phyloP scores from a whole-genome alignment of 208 protist genomes.

The Crithidia fasciculata region DNA sequence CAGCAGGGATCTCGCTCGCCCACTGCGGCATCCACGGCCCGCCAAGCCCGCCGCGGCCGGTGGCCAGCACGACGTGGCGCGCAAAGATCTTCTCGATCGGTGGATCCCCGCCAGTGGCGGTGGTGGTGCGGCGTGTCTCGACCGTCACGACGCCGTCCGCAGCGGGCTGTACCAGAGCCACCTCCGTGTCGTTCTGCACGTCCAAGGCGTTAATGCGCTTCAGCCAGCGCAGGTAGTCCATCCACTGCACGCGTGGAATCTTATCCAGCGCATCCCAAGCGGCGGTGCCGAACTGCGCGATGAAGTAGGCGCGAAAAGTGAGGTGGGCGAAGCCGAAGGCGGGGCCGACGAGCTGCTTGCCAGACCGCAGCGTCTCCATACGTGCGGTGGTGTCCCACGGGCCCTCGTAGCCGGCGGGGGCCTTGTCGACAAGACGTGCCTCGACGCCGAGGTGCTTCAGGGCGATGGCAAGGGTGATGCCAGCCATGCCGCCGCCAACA shows the following conservation, averaged over 20 bases:
- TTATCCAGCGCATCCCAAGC: conserved; percentile 24
- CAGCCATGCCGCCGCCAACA: conserved; percentile 18
- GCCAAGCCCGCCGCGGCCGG: conserved; percentile 8
- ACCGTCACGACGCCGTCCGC: conserved; percentile 9
- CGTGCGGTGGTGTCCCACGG: conserved; percentile 30
- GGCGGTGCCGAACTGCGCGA: conserved; percentile 5
- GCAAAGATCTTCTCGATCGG: conserved; percentile 10
- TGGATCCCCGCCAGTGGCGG: background rate
- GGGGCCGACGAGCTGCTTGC: conserved; percentile 19
- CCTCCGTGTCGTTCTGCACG: conserved; percentile 17
- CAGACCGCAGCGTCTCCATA: conserved; percentile 26
- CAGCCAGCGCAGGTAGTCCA: conserved; percentile 27
- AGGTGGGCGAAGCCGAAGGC: conserved; percentile 17
- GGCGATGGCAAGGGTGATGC: conserved; percentile 9
- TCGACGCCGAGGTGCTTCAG: conserved; percentile 16
- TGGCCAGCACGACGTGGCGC: conserved; percentile 23
- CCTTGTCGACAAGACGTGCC: conserved; percentile 9
- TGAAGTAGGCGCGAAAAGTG: conserved; percentile 19
- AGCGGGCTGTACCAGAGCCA: conserved; percentile 9
- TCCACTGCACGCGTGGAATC: conserved; percentile 21
- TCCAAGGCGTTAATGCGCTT: conserved; percentile 2
- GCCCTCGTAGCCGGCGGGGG: conserved; percentile 18
- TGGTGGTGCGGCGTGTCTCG: conserved; percentile 2
- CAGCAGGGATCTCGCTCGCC: conserved; percentile 2
- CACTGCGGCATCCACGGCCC: conserved; percentile 15